These are phyloP conservation scores for Exutisphaerella laricina DNA, from an alignment of 2,329 filamentous ascomycete species.

Conservation along the genomic window DNA sequence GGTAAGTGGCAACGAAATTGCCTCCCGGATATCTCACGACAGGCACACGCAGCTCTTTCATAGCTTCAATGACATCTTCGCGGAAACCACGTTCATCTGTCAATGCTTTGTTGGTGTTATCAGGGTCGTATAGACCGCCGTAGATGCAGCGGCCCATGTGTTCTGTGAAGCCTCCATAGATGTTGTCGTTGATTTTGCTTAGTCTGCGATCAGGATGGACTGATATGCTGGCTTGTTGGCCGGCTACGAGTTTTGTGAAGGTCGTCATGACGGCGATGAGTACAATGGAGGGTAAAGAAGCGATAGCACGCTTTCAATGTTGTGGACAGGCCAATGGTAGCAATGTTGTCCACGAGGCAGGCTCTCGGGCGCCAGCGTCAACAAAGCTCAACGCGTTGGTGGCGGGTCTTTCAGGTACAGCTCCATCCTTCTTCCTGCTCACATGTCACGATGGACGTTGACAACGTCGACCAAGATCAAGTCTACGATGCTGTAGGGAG, in stretches of 20 bases:
- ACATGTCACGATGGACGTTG: not conserved
- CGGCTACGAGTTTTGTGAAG: conserved; percentile 61
- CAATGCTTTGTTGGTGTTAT: conserved; percentile 53
- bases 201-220: conserved; percentile 61
- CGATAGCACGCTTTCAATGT: too few relatives aligned
- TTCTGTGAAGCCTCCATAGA: conserved; percentile 82
- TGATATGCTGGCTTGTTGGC: conserved; percentile 58
- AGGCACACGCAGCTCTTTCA: conserved; percentile 68
- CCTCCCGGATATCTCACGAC: conserved; percentile 77
- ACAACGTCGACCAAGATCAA: not conserved
- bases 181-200: conserved; percentile 71
- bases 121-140: conserved; percentile 76
- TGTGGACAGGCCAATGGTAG: too few relatives aligned
- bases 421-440: not conserved
- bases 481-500: not conserved
- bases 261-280: conserved; percentile 59
- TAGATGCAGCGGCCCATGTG: conserved; percentile 90
- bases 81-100: conserved; percentile 71
- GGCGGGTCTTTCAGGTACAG: not conserved
- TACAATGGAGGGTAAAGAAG: too few relatives aligned
- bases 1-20: conserved; percentile 79
- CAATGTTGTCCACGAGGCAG: too few relatives aligned
- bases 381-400: not conserved
- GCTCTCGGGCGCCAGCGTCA: not conserved
- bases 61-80: conserved; percentile 67